Conservation (phyloP, 768 basidiomycete genomes). For the Russula sp. region DNA sequence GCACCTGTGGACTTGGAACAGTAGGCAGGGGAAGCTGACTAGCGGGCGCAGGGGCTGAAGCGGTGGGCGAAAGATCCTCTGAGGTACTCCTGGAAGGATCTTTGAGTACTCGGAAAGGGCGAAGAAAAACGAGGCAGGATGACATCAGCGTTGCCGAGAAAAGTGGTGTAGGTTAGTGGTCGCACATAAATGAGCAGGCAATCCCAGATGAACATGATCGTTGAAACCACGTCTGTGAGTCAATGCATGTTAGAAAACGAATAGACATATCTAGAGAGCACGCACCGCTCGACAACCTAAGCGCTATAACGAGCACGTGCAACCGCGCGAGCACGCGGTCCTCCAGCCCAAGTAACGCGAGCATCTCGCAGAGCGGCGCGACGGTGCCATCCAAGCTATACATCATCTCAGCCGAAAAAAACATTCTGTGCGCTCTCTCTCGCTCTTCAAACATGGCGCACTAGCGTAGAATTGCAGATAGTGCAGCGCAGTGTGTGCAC, state of each 20-base stretch:
- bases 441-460: conserved; percentile 58
- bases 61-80: too few relatives aligned
- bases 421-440: conserved; percentile 39
- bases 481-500: conserved; percentile 39
- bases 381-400: conserved; percentile 97
- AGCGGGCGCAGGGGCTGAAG: too few relatives aligned
- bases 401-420: conserved; percentile 80
- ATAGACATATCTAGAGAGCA: conserved; percentile 7
- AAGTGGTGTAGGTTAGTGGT: conserved; percentile 86
- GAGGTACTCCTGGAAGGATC: background rate
- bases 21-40: too few relatives aligned
- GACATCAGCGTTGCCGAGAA: conserved; percentile 35
- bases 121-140: too few relatives aligned
- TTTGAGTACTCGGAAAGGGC: background rate
- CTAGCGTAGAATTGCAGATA: conserved; percentile 44
- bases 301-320: conserved; percentile 89
- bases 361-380: conserved; percentile 35
- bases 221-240: conserved; percentile 63
- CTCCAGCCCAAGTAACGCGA: conserved; percentile 57
- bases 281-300: conserved; percentile 80
- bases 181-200: conserved; percentile 87
- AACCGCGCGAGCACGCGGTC: conserved; percentile 65
- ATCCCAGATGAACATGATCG: conserved; percentile 38
- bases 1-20: too few relatives aligned
- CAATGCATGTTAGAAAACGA: too few relatives aligned